Conservation (phyloP, 805 yeast species). For the Lipomyces spencermartinsiae region DNA sequence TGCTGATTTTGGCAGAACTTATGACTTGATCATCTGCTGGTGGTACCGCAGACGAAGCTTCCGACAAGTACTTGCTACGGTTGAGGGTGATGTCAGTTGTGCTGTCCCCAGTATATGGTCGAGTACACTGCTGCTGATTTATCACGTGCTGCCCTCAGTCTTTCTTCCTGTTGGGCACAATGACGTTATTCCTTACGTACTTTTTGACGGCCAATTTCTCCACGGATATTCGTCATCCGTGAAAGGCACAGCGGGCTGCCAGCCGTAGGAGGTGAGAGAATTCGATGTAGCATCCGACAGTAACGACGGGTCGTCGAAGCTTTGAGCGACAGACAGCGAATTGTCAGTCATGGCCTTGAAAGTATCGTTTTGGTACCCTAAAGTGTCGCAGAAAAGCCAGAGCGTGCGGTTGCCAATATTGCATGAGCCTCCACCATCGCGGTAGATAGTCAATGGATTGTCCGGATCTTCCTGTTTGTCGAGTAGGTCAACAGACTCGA, state of each 20-base stretch:
- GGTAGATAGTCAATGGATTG: slow-evolving; percentile 25
- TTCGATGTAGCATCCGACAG: slow-evolving; percentile 19
- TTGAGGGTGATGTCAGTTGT: no score
- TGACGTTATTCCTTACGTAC: no score
- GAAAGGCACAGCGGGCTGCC: slow-evolving; percentile 28
- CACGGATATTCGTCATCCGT: slow-evolving; percentile 22
- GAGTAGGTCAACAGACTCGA: slow-evolving; percentile 7
- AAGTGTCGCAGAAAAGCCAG: slow-evolving; percentile 28
- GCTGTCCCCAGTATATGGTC: no score
- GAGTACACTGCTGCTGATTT: no score
- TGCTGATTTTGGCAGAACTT: background rate
- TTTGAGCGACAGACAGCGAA: slow-evolving; percentile 13
- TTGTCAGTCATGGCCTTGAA: slow-evolving; percentile 21
- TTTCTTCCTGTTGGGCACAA: no score
- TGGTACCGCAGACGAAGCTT: no score
- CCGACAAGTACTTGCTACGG: no score
- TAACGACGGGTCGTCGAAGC: slow-evolving; percentile 10
- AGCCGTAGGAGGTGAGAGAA: slow-evolving; percentile 9
- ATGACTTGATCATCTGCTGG: background rate
- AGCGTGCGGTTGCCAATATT: slow-evolving; percentile 30
- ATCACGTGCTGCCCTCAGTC: no score
- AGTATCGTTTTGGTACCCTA: slow-evolving; percentile 19
- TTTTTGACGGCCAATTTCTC: slow-evolving; percentile 7
- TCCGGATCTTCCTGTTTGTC: slow-evolving; percentile 25
- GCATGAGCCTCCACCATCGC: slow-evolving; percentile 38